A percentile compares a stretch with the other conserved stretches of the same genome.
Conservation (phyloP, 192 early-diverging fungal genomes). For the Cetraspora pellucida region DNA sequence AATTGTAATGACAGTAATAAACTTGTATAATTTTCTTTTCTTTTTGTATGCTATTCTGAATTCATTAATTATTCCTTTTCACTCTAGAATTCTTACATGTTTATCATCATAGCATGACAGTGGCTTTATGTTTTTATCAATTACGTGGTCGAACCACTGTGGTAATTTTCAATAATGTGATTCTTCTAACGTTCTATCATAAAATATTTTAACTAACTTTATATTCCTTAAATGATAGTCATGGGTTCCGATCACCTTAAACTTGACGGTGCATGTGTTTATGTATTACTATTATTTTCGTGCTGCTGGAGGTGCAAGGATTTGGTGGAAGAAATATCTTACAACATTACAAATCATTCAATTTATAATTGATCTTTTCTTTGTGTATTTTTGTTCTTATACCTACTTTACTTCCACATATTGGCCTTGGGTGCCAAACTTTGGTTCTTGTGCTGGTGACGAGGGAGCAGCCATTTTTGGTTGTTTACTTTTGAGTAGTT, state of each 20-base stretch:
- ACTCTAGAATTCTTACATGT: constrained; percentile 82
- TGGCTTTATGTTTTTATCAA: constrained; percentile 84
- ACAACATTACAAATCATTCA: constrained; percentile 90
- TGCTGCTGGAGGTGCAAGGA: constrained; percentile 70
- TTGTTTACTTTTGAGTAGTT: constrained; percentile 74
- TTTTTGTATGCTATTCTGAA: neutral
- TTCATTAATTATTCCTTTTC: neutral
- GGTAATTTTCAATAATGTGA: constrained; percentile 48
- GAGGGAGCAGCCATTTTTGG: constrained; percentile 82
- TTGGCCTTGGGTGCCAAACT: constrained; percentile 60
- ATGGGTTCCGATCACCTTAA: constrained; percentile 80
- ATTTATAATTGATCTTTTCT: constrained; percentile 84
- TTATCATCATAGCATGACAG: constrained; percentile 91
- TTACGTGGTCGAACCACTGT: constrained; percentile 73
- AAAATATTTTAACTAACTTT: neutral
- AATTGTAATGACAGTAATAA: constrained; percentile 15
- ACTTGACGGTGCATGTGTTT: constrained; percentile 86
- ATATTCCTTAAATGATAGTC: constrained; percentile 39
- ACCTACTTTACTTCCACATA: constrained; percentile 74
- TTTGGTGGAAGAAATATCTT: constrained; percentile 94
- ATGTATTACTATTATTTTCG: constrained; percentile 94
- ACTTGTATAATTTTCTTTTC: neutral
- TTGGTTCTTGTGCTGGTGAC: constrained; percentile 73
- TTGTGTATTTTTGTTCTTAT: constrained; percentile 88
- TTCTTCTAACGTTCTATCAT: neutral